These are phyloP conservation scores for Beta vulgaris DNA, from an alignment of 148 eudicot genomes.

Conservation along the genomic window DNA sequence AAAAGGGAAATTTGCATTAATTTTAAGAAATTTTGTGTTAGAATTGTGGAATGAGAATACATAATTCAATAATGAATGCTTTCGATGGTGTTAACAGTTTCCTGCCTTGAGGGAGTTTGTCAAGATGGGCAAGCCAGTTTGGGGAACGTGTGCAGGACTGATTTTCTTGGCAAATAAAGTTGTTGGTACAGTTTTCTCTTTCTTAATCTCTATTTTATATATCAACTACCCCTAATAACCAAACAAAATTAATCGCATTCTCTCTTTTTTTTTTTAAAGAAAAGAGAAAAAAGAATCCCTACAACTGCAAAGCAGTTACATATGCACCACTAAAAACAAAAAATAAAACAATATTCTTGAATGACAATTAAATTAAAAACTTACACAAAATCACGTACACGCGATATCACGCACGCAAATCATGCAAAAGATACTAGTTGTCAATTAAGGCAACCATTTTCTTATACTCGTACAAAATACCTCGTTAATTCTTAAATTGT, in stretches of 20 bases:
- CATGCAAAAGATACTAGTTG: too few species aligned
- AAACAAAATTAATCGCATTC: too few species aligned
- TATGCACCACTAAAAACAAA: too few species aligned
- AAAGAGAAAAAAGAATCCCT: too few species aligned
- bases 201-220: too few species aligned
- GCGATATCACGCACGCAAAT: too few species aligned
- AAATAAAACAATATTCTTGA: too few species aligned
- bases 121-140: conserved; percentile 84
- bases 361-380: too few species aligned
- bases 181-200: conserved; percentile 38
- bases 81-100: conserved; percentile 47
- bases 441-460: not conserved
- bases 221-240: too few species aligned
- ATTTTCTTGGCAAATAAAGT: conserved; percentile 90
- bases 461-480: not conserved
- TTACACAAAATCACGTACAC: too few species aligned
- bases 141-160: conserved; percentile 98
- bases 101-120: conserved; percentile 79
- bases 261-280: too few species aligned
- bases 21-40: not conserved
- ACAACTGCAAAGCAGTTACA: too few species aligned
- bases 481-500: not conserved
- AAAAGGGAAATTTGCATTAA: not conserved
- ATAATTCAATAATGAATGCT: not conserved
- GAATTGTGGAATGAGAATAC: not conserved